A percentile compares a stretch with the other conserved stretches of the same genome.
phyloP scores from a whole-genome alignment of 345 rosid genomes.

The Rhodamnia argentea region DNA sequence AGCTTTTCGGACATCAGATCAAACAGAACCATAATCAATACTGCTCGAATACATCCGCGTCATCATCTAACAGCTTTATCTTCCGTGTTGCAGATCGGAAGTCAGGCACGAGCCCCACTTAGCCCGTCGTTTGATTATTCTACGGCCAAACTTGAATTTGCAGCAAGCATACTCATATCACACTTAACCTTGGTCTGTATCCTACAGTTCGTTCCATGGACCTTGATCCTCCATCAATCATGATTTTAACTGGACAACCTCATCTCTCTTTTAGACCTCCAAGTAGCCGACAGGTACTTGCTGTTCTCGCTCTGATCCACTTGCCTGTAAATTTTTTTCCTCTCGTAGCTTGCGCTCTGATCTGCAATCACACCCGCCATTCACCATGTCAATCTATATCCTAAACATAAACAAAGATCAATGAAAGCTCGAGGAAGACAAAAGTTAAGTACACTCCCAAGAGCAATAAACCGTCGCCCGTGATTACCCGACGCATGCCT shows the following conservation, averaged over 20 bases:
- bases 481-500: neutral
- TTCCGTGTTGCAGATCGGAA: neutral
- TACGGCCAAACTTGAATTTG: neutral
- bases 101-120: neutral
- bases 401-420: neutral
- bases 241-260: neutral
- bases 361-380: neutral
- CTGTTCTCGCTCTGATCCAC: neutral
- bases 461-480: neutral
- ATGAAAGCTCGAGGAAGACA: neutral
- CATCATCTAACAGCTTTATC: neutral
- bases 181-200: neutral
- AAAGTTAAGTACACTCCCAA: neutral
- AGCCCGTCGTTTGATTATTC: neutral
- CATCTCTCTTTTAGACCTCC: neutral
- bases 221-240: neutral
- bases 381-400: neutral
- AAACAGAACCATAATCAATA: neutral
- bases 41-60: neutral
- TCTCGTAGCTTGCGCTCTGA: neutral
- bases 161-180: neutral
- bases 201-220: neutral
- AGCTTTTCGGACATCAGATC: neutral
- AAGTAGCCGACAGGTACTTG: neutral
- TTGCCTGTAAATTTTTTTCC: neutral